Conservation (phyloP, 2,329 filamentous ascomycete genomes). For the Claviceps pusilla region DNA sequence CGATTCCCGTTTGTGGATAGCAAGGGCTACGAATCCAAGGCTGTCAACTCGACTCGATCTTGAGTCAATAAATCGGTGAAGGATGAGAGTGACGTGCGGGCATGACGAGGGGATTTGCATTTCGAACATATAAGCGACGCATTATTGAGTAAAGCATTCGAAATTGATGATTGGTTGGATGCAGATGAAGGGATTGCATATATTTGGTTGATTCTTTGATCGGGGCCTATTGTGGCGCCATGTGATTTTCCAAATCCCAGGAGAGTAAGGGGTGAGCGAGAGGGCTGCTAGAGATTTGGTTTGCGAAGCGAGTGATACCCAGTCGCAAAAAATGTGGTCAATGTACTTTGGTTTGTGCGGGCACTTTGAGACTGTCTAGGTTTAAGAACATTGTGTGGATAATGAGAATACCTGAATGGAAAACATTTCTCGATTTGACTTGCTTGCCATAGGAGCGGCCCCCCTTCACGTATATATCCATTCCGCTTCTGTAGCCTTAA, state of each 20-base stretch:
- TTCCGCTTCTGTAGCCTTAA: too few relatives aligned
- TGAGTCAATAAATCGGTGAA: not conserved
- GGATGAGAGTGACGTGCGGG: not conserved
- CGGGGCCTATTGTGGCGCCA: not conserved
- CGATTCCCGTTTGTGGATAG: slow-evolving; percentile 53
- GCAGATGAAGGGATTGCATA: not conserved
- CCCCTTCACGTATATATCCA: too few relatives aligned
- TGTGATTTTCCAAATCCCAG: not conserved
- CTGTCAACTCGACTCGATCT: slow-evolving; percentile 22
- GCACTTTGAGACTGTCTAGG: not conserved
- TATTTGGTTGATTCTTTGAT: not conserved
- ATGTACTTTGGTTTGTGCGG: not conserved
- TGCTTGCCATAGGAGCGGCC: too few relatives aligned
- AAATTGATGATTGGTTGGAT: too few relatives aligned
- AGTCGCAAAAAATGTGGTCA: not conserved
- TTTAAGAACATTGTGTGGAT: too few relatives aligned
- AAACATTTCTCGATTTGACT: too few relatives aligned
- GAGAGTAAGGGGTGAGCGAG: not conserved
- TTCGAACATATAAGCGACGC: not conserved
- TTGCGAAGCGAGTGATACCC: slow-evolving; percentile 4
- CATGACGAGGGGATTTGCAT: not conserved
- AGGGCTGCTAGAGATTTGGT: not conserved
- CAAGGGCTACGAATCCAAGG: slow-evolving; percentile 31
- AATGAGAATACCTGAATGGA: too few relatives aligned
- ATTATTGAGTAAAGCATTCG: not conserved